A percentile compares a stretch with the other conserved stretches of the same genome.
Evolutionary conservation across 257 asterid species (phyloP).

Genomic region (Anisodus tanguticus): DNA sequence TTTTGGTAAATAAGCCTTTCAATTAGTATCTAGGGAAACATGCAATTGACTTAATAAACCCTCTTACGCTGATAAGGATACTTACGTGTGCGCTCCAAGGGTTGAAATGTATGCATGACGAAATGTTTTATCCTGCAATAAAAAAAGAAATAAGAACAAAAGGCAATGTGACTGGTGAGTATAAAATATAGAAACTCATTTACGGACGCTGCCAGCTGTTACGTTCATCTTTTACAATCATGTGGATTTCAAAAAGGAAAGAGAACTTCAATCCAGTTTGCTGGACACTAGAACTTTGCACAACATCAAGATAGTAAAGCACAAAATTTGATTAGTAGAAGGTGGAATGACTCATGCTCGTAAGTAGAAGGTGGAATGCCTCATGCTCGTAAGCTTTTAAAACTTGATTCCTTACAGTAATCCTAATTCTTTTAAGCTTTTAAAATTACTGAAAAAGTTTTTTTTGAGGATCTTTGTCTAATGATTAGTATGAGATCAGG

Average conservation of each 20-base stretch:
- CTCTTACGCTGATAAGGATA: constrained; percentile 29
- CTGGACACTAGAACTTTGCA: constrained; percentile 5
- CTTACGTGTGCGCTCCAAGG: constrained; percentile 93
- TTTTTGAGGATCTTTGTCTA: background rate
- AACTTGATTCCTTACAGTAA: background rate
- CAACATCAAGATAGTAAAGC: background rate
- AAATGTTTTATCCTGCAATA: constrained; percentile 89
- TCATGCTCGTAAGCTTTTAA: background rate
- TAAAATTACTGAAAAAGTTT: background rate
- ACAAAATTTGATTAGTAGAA: background rate
- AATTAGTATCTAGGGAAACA: constrained; percentile 4
- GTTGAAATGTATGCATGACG: constrained; percentile 93
- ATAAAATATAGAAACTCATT: background rate
- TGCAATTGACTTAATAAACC: constrained; percentile 1
- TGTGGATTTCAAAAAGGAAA: constrained; percentile 6
- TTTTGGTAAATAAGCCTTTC: background rate
- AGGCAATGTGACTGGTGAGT: constrained; percentile 2
- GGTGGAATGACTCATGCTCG: background rate
- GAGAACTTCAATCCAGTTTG: background rate
- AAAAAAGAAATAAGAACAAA: background rate
- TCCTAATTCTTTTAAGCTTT: background rate
- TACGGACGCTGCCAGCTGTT: background rate
- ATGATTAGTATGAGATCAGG: background rate
- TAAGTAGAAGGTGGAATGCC: background rate
- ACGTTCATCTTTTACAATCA: background rate